These are phyloP conservation scores for Paraleonurus japonicus DNA, from an alignment of 257 asterid species.

Conservation along the genomic window DNA sequence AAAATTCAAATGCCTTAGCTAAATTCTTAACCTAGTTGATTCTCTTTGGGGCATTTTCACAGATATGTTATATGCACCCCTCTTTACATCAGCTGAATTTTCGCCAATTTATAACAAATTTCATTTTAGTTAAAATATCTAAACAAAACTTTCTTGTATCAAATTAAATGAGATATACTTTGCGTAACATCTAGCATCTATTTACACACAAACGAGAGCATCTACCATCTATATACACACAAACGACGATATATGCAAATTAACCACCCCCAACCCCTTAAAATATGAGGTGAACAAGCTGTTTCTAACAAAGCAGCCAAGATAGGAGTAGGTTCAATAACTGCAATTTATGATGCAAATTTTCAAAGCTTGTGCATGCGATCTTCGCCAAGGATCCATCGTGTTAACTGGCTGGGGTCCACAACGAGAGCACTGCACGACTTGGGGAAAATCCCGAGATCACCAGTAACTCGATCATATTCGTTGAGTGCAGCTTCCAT, in stretches of 20 bases:
- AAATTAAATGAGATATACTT: neutral
- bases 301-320: conserved; percentile 11
- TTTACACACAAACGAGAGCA: neutral
- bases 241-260: neutral
- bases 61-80: conserved; percentile 14
- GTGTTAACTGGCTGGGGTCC: conserved; percentile 90
- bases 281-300: neutral
- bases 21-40: no score
- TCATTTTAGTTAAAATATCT: no score
- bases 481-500: conserved; percentile 70
- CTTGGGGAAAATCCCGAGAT: conserved; percentile 88
- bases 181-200: neutral
- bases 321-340: neutral
- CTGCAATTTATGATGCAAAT: neutral
- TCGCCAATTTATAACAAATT: no score
- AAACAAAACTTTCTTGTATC: no score
- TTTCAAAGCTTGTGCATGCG: conserved; percentile 47
- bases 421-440: conserved; percentile 65
- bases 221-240: neutral
- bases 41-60: neutral
- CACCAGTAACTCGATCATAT: conserved; percentile 49
- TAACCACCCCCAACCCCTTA: conserved; percentile 4
- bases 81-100: neutral
- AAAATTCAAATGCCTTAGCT: no score
- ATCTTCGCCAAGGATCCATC: conserved; percentile 91